A percentile compares a stretch with the other conserved stretches of the same genome.
phyloP scores from a whole-genome alignment of 306 rosid genomes.

The Abrus pulchellus region DNA sequence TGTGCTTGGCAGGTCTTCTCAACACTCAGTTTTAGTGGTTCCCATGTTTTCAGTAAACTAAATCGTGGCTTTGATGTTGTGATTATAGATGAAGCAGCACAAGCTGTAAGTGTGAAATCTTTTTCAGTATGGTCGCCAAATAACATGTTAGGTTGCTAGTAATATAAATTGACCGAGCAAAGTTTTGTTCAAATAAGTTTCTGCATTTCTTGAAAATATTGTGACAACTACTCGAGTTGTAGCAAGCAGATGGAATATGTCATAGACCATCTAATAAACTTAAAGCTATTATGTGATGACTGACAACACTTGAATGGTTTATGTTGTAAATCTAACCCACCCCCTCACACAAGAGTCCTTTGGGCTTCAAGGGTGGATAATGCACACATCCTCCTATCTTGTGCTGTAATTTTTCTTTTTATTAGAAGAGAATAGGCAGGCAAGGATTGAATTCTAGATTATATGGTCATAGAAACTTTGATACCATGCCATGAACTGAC shows the following conservation, averaged over 20 bases:
- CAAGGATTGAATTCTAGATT: neutral
- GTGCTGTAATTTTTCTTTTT: neutral
- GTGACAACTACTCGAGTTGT: neutral
- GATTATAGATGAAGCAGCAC: conserved; percentile 98
- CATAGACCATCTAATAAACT: no score
- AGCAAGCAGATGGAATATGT: neutral
- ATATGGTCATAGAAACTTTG: neutral
- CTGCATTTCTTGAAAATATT: conserved; percentile 8
- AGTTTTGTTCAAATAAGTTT: conserved; percentile 30
- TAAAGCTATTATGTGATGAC: neutral
- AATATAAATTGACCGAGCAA: conserved; percentile 32
- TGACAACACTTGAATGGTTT: neutral
- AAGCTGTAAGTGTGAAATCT: conserved; percentile 77
- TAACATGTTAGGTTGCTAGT: conserved; percentile 39
- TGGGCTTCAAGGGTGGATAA: neutral
- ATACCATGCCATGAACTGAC: neutral
- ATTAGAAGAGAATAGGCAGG: neutral
- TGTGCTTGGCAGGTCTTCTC: conserved; percentile 85
- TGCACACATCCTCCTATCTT: neutral
- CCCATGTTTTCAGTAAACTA: conserved; percentile 77
- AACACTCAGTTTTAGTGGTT: conserved; percentile 94
- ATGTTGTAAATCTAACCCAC: neutral
- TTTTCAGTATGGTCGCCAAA: conserved; percentile 28
- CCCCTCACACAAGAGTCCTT: neutral
- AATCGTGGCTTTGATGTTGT: conserved; percentile 91